Evolutionary conservation across 805 yeast genomes (phyloP).

Genomic region (Ogataea angusta): DNA sequence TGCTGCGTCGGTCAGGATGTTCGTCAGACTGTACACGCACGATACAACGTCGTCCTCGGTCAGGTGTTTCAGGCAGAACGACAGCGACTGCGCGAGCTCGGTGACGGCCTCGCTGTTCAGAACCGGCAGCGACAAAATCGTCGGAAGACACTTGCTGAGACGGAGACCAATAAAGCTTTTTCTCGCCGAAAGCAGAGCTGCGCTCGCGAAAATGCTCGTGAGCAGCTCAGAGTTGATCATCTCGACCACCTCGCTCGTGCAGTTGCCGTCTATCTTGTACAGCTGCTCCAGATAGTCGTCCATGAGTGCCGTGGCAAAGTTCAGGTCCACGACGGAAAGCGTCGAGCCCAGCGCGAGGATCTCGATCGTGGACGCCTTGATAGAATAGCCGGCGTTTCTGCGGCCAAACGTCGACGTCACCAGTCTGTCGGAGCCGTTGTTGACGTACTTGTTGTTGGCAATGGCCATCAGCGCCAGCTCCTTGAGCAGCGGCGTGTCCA

Average conservation of each 20-base stretch:
- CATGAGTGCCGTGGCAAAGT: constrained; percentile 43
- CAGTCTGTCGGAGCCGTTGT: constrained; percentile 24
- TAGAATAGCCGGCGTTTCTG: constrained; percentile 24
- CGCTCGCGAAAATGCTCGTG: constrained; percentile 35
- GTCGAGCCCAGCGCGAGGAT: constrained; percentile 56
- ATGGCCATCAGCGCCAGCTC: constrained; percentile 17
- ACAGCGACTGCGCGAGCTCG: constrained; percentile 54
- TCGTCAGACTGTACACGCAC: constrained; percentile 78
- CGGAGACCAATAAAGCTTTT: constrained; percentile 42
- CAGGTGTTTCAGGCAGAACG: constrained; percentile 61
- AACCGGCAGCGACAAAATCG: constrained; percentile 53
- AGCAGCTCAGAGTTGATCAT: constrained; percentile 45
- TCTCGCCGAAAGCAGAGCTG: constrained; percentile 31
- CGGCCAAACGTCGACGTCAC: constrained; percentile 26
- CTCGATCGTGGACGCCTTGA: constrained; percentile 43
- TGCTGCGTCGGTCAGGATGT: constrained; percentile 50
- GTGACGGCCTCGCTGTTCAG: constrained; percentile 46
- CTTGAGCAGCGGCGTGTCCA: constrained; percentile 15
- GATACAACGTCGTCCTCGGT: constrained; percentile 83
- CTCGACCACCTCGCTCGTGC: constrained; percentile 51
- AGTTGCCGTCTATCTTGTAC: constrained; percentile 28
- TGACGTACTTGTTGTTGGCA: constrained; percentile 22
- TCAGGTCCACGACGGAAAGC: constrained; percentile 43
- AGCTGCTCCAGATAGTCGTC: constrained; percentile 43
- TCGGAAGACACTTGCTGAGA: constrained; percentile 37